Base-by-base conservation (phyloP, 148 eudicot genomes). In the Amaranthus cruentus region DNA sequence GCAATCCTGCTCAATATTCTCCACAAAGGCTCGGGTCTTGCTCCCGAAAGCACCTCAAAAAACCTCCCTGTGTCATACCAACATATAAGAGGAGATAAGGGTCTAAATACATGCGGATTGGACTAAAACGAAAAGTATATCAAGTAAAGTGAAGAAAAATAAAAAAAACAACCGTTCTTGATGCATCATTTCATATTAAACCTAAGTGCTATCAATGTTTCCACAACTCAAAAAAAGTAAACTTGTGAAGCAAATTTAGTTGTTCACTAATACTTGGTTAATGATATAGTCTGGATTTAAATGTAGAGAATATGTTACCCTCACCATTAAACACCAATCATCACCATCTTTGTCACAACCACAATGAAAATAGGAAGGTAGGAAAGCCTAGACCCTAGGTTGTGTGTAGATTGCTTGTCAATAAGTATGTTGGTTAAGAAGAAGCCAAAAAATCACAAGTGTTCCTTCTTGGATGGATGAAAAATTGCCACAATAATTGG, bases 41-140 rank as follows among this genome's bases (percentile, higher is more conserved):
- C 79, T 68, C 97, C 98, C 56, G 90, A 85, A 15, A 95, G 81
- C 42, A 91, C 90, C 81, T 95, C 98, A 70, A 91, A 95, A 78
- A 95, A 90, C 78, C 83, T 87, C 53, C 98, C 98, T 95, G 82
- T 75, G 86, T 66, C 78, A 79, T 61, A 67, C 66, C 69, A 54
- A 48, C 75, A 74, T 47, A 44, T 55, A 54, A 54, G 18, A 62
- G 28, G 47, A 52, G 57, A 66, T 48, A 47, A 69, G 66, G 50
- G 11, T 6, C 1, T 13, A 60, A 2, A 49, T 14, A 70, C 38
- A 46, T 47, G 14, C 7, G 7, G 9, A 62, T 11, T 8, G 55
- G 57, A 59, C 7, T 9, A 59, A 51, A 10, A 28, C 51, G n/a
- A 12, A 21, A 4, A 10, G 21, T 52, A 9, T 9, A 62, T 43